Conservation (phyloP, 2,329 filamentous ascomycete species). For the Diaporthe vaccinii region DNA sequence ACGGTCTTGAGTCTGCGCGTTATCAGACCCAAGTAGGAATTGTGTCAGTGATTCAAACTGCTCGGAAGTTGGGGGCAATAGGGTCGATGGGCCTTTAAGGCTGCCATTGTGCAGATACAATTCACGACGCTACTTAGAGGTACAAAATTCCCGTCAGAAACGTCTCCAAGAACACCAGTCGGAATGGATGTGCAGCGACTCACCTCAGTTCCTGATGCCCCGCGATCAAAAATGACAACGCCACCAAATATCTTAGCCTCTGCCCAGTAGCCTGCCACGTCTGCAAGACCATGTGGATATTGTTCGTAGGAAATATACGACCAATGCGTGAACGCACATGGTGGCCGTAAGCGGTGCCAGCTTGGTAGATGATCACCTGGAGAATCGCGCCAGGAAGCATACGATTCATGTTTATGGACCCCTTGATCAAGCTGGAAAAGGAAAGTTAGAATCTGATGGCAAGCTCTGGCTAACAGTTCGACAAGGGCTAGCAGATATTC, state of each 20-base stretch:
- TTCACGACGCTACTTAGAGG: not conserved
- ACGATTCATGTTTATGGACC: not conserved
- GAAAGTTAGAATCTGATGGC: not conserved
- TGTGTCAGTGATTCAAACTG: not conserved
- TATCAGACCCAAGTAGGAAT: not conserved
- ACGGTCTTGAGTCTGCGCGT: not conserved
- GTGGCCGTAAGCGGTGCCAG: not conserved
- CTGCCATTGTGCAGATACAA: not conserved
- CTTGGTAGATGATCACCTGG: not conserved
- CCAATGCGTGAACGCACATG: not conserved
- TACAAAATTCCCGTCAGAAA: not conserved
- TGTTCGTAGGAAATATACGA: not conserved
- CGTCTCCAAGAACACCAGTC: not conserved
- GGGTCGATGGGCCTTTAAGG: not conserved
- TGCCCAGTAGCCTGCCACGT: not conserved
- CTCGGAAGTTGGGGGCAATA: not conserved
- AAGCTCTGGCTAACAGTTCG: not conserved
- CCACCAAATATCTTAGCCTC: slow-evolving; percentile 17
- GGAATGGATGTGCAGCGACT: not conserved
- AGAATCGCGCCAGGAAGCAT: not conserved
- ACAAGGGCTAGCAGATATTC: not conserved
- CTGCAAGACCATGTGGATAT: slow-evolving; percentile 16
- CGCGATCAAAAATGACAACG: slow-evolving; percentile 18
- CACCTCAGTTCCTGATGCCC: not conserved
- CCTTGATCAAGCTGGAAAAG: not conserved